Percentiles rank a stretch among this genome's conserved stretches.
Conservation (phyloP, 495 filamentous ascomycete genomes). For the Letharia lupina region DNA sequence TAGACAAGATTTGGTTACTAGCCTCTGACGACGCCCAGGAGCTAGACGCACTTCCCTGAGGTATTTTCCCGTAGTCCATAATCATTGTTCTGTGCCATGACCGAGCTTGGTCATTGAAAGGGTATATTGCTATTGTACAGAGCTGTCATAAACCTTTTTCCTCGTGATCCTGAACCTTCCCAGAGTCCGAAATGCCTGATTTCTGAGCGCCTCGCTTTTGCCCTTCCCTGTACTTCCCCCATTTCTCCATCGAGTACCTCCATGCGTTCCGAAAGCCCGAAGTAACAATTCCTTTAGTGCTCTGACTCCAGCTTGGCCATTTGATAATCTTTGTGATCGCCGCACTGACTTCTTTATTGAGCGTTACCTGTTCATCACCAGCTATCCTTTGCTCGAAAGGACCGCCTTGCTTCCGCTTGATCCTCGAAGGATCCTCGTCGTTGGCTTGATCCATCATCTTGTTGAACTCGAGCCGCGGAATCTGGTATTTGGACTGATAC, state of each 20-base stretch:
- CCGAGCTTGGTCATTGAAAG: background rate
- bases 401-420: constrained; percentile 68
- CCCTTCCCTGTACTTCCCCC: constrained; percentile 54
- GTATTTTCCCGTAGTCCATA: background rate
- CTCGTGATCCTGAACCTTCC: background rate
- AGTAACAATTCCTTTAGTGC: constrained; percentile 69
- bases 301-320: constrained; percentile 86
- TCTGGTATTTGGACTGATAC: constrained; percentile 81
- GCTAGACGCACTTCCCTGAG: background rate
- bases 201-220: constrained; percentile 13
- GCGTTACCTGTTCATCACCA: constrained; percentile 49
- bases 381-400: constrained; percentile 81
- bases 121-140: background rate
- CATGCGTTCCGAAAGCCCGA: constrained; percentile 58
- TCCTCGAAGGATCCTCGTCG: constrained; percentile 57
- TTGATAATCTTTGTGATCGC: constrained; percentile 78
- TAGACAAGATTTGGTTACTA: background rate
- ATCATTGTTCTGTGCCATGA: background rate
- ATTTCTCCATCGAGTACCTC: constrained; percentile 78
- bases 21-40: background rate
- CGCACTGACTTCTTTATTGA: constrained; percentile 56
- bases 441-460: constrained; percentile 69
- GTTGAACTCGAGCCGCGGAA: constrained; percentile 74
- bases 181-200: background rate
- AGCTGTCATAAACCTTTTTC: constrained; percentile 9